Conservation (phyloP, 352 stramenopile species). For the Thalassiosira mediterranea region DNA sequence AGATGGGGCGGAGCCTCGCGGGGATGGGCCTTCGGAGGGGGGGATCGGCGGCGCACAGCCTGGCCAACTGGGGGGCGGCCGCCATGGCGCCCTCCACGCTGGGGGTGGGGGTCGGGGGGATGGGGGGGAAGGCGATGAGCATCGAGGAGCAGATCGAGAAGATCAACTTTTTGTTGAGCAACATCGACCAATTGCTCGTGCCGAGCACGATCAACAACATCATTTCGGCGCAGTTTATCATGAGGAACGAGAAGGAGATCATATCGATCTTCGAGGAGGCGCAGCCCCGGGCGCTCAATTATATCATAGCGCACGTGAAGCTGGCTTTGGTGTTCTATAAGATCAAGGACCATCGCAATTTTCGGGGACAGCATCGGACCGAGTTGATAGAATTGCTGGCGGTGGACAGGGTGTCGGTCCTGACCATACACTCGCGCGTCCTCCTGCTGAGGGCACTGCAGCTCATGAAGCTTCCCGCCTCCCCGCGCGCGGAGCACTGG, state of each 20-base stretch:
- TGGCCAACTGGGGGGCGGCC: conserved; percentile 47
- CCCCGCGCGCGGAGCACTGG: conserved; percentile 93
- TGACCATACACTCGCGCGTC: conserved; percentile 91
- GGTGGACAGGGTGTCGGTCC: conserved; percentile 89
- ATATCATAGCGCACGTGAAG: conserved; percentile 93
- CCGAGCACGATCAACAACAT: conserved; percentile 87
- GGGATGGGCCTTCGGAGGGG: conserved; percentile 34
- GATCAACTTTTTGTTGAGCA: conserved; percentile 73
- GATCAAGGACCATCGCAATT: conserved; percentile 90
- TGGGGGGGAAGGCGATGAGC: conserved; percentile 23
- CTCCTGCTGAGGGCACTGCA: conserved; percentile 95
- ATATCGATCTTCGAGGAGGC: conserved; percentile 94
- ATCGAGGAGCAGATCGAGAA: conserved; percentile 70
- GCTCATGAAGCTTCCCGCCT: conserved; percentile 95
- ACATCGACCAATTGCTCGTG: conserved; percentile 85
- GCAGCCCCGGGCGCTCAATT: conserved; percentile 95
- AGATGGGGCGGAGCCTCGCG: no score
- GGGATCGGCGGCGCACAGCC: conserved; percentile 47
- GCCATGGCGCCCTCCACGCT: background rate
- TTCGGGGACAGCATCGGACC: conserved; percentile 88
- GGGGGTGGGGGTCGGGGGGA: no score
- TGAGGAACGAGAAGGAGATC: conserved; percentile 92
- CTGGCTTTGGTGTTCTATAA: conserved; percentile 98
- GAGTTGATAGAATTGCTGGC: conserved; percentile 94
- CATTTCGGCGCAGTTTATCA: conserved; percentile 79